Percentiles rank a stretch among this genome's conserved stretches.
Evolutionary conservation across 2,329 filamentous ascomycete genomes (phyloP).

Genomic region (Xylariaceae sp.): DNA sequence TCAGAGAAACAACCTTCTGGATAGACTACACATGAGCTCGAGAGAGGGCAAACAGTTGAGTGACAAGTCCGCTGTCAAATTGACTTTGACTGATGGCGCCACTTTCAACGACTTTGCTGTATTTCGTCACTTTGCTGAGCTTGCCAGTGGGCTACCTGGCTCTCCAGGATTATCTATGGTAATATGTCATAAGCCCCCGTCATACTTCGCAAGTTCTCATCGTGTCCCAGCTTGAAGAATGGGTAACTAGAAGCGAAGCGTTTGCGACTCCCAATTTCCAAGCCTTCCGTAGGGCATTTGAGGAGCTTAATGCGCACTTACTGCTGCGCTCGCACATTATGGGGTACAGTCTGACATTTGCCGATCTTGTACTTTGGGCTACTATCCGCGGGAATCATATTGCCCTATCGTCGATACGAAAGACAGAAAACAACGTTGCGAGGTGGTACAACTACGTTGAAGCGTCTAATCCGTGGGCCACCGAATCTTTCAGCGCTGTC

Average conservation of each 20-base stretch:
- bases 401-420: conserved; percentile 76
- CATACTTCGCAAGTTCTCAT: neutral
- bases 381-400: conserved; percentile 81
- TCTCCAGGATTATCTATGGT: neutral
- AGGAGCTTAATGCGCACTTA: conserved; percentile 59
- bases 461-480: conserved; percentile 75
- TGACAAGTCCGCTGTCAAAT: neutral
- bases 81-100: neutral
- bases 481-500: conserved; percentile 65
- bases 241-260: conserved; percentile 3
- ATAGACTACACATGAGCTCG: neutral
- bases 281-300: conserved; percentile 11
- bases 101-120: neutral
- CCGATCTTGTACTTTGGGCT: conserved; percentile 81
- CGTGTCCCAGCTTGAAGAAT: conserved; percentile 4
- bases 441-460: conserved; percentile 89
- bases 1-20: neutral
- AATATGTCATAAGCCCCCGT: too few species aligned
- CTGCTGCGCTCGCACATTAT: conserved; percentile 82
- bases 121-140: neutral
- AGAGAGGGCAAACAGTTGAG: conserved; percentile 2
- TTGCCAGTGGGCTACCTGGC: neutral
- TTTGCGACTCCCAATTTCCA: conserved; percentile 5
- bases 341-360: conserved; percentile 75
- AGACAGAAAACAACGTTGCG: conserved; percentile 73